phyloP scores from a whole-genome alignment of 441 rosid genomes.

The Viola pubescens region DNA sequence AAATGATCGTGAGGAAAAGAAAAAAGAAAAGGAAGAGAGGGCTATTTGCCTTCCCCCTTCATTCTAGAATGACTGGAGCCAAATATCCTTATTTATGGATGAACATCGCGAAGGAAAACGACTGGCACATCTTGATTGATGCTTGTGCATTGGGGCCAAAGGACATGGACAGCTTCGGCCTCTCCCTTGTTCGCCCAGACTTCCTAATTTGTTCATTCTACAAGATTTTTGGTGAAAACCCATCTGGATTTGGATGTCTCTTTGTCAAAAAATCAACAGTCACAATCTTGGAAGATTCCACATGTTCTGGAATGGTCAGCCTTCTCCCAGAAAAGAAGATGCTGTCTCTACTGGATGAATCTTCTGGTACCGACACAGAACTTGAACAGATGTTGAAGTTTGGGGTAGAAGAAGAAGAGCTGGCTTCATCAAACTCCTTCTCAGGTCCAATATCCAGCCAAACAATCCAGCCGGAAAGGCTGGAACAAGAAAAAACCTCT shows the following conservation, averaged over 20 bases:
- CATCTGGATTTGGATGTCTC: conserved; percentile 91
- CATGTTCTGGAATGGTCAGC: conserved; percentile 57
- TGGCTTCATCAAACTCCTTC: conserved; percentile 31
- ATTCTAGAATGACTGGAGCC: conserved; percentile 80
- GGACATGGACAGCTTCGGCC: conserved; percentile 88
- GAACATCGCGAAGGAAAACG: conserved; percentile 79
- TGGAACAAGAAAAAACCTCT: conserved; percentile 27
- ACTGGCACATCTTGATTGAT: conserved; percentile 82
- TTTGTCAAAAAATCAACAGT: conserved; percentile 70
- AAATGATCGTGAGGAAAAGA: conserved; percentile 45
- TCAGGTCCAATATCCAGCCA: conserved; percentile 31
- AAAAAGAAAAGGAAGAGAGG: conserved; percentile 53
- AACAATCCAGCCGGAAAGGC: conserved; percentile 13
- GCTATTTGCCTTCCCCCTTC: conserved; percentile 78
- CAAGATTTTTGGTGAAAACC: conserved; percentile 85
- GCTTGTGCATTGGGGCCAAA: conserved; percentile 89
- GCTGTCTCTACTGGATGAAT: conserved; percentile 28
- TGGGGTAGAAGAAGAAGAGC: conserved; percentile 20
- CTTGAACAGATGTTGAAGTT: conserved; percentile 15
- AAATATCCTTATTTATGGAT: conserved; percentile 87
- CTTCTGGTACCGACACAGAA: conserved; percentile 30
- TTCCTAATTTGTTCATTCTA: conserved; percentile 81
- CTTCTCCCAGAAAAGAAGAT: conserved; percentile 47
- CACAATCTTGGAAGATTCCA: conserved; percentile 43
- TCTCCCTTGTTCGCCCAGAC: conserved; percentile 71